These are phyloP conservation scores for Umbelopsis vinacea DNA, from an alignment of 192 early-diverging fungal genomes.

Conservation along the genomic window DNA sequence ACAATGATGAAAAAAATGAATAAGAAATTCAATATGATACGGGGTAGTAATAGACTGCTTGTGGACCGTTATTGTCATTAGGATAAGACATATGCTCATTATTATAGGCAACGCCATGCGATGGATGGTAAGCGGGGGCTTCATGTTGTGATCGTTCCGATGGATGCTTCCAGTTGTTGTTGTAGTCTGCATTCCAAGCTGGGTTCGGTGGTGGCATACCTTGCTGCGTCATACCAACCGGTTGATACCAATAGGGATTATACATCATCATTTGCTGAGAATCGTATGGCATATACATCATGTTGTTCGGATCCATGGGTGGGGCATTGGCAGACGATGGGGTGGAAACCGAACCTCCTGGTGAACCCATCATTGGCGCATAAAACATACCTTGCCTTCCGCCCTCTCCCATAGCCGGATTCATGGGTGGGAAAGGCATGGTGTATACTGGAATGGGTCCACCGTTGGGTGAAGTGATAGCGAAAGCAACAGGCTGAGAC, in stretches of 20 bases:
- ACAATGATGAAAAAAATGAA: slow-evolving; percentile 8
- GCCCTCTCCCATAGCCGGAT: slow-evolving; percentile 11
- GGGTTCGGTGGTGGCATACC: slow-evolving; percentile 2
- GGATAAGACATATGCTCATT: slow-evolving; percentile 3
- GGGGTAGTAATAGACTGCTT: slow-evolving; percentile 23
- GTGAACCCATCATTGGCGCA: slow-evolving; percentile 17
- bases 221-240: slow-evolving; percentile 7
- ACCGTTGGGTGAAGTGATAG: slow-evolving; percentile 2
- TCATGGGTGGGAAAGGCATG: slow-evolving; percentile 13
- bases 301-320: slow-evolving; percentile 15
- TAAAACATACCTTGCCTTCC: slow-evolving; percentile 18
- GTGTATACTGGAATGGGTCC: slow-evolving; percentile 12
- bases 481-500: slow-evolving; percentile 17
- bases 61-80: slow-evolving; percentile 6
- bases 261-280: slow-evolving; percentile 15
- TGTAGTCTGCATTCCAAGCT: slow-evolving; percentile 8
- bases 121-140: neutral
- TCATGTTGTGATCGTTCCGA: slow-evolving; percentile 7
- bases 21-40: slow-evolving; percentile 7
- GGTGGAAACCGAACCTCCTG: neutral
- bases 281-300: slow-evolving; percentile 19
- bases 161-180: slow-evolving; percentile 5
- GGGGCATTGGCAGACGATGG: neutral
- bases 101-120: slow-evolving; percentile 1
- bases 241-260: slow-evolving; percentile 18